Conservation (phyloP, 768 basidiomycete genomes). For the Mycena indigotica region DNA sequence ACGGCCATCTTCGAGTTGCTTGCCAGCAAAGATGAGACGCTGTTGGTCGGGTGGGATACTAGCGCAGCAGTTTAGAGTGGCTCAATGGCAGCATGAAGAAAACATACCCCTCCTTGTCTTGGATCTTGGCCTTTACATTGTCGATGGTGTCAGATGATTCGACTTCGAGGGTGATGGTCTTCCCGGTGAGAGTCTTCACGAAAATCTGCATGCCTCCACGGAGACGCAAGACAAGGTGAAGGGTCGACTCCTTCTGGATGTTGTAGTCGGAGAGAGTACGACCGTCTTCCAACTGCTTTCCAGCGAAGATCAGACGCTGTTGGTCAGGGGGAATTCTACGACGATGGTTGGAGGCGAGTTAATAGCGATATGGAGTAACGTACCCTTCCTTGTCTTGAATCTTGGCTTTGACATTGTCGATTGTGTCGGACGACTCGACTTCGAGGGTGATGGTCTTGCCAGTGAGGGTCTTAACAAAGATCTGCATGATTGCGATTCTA, state of each 20-base stretch:
- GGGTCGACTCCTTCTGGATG: slow-evolving; percentile 94
- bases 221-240: slow-evolving; percentile 76
- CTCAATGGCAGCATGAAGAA: too few species aligned
- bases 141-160: slow-evolving; percentile 88
- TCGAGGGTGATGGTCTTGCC: slow-evolving; percentile 92
- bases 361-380: slow-evolving; percentile 12
- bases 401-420: slow-evolving; percentile 80
- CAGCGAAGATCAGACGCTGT: slow-evolving; percentile 94
- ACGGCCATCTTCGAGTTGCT: too few species aligned
- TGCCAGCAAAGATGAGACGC: too few species aligned
- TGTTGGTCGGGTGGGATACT: too few species aligned
- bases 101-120: slow-evolving; percentile 93
- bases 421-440: slow-evolving; percentile 77
- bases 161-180: slow-evolving; percentile 90
- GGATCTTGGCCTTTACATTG: slow-evolving; percentile 90
- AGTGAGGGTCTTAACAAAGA: slow-evolving; percentile 86
- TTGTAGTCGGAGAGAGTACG: slow-evolving; percentile 88
- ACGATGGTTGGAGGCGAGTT: slow-evolving; percentile 13
- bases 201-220: slow-evolving; percentile 90
- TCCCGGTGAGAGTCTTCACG: slow-evolving; percentile 82
- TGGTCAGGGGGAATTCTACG: slow-evolving; percentile 80
- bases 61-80: too few species aligned
- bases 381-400: slow-evolving; percentile 83
- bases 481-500: slow-evolving; percentile 79
- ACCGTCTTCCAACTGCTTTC: slow-evolving; percentile 94